phyloP scores from a whole-genome alignment of 129 eudicot genomes.

The Arctium lappa region DNA sequence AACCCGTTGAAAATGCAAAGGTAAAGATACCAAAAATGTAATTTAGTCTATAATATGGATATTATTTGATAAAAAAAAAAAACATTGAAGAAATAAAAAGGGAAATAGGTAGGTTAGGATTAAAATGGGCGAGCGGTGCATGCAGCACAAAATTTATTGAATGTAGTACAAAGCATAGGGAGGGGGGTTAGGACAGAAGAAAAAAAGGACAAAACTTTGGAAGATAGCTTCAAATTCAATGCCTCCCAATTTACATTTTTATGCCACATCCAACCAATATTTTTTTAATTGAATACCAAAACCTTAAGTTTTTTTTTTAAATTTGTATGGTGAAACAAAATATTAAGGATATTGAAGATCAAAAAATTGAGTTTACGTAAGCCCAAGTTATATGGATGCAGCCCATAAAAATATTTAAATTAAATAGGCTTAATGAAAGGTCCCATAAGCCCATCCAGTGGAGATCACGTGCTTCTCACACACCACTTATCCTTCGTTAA shows the following conservation, averaged over 20 bases:
- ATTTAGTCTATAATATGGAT: not conserved
- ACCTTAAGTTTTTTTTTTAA: too few species aligned
- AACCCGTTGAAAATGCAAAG: too few species aligned
- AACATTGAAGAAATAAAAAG: not conserved
- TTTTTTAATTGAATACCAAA: too few species aligned
- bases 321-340: too few species aligned
- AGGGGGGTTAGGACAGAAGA: conserved; percentile 14
- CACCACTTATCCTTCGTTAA: too few species aligned
- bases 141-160: conserved; percentile 24
- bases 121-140: conserved; percentile 15
- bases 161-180: conserved; percentile 28
- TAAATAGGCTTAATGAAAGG: too few species aligned
- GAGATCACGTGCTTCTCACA: too few species aligned
- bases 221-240: conserved; percentile 13
- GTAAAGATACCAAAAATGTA: not conserved
- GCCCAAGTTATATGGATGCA: too few species aligned
- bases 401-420: too few species aligned
- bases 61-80: not conserved
- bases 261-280: not conserved
- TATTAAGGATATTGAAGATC: too few species aligned
- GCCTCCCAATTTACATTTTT: not conserved
- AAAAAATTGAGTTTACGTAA: too few species aligned
- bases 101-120: not conserved
- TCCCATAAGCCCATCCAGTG: too few species aligned
- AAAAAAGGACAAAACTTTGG: conserved; percentile 27